phyloP scores from a whole-genome alignment of 2,329 filamentous ascomycete species.

The Passalora sequoiae region DNA sequence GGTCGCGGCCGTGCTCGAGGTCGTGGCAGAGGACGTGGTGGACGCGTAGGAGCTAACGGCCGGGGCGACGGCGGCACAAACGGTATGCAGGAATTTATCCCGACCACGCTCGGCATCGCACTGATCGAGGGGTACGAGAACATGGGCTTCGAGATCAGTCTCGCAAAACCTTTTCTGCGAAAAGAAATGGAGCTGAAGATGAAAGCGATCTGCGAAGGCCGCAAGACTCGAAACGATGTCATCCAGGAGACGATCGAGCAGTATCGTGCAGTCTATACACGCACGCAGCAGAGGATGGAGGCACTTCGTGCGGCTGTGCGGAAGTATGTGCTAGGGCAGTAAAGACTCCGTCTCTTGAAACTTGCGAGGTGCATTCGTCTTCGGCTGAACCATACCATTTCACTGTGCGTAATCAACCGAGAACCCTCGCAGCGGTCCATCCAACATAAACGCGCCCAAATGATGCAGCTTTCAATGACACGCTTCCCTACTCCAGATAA shows the following conservation, averaged over 20 bases:
- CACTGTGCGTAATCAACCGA: too few species aligned
- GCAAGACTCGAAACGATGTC: slow-evolving; percentile 66
- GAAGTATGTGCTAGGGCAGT: not conserved
- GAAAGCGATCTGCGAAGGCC: slow-evolving; percentile 92
- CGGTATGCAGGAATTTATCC: slow-evolving; percentile 78
- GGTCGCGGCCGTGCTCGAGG: slow-evolving; percentile 39
- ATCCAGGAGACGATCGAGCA: slow-evolving; percentile 78
- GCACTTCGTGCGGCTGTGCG: slow-evolving; percentile 45
- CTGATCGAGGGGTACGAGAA: slow-evolving; percentile 91
- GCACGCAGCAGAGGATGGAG: slow-evolving; percentile 70
- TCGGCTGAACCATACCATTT: too few species aligned
- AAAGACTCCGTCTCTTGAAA: too few species aligned
- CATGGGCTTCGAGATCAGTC: slow-evolving; percentile 85
- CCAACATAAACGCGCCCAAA: too few species aligned
- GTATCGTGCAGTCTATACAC: slow-evolving; percentile 80
- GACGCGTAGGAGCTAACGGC: slow-evolving; percentile 47
- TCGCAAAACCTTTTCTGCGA: slow-evolving; percentile 90
- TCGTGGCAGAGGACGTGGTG: slow-evolving; percentile 39
- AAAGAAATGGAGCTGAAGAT: slow-evolving; percentile 98
- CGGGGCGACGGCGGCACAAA: slow-evolving; percentile 44
- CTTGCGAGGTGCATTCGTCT: too few species aligned
- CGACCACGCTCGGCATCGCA: slow-evolving; percentile 83
- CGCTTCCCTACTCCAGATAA: too few species aligned
- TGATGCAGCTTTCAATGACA: too few species aligned
- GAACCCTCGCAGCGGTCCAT: too few species aligned